Evolutionary conservation across 139 green algal species (phyloP), one percentile per base, ranked within the genome.

Genomic region (Raphidocelis subcapitata): DNA sequence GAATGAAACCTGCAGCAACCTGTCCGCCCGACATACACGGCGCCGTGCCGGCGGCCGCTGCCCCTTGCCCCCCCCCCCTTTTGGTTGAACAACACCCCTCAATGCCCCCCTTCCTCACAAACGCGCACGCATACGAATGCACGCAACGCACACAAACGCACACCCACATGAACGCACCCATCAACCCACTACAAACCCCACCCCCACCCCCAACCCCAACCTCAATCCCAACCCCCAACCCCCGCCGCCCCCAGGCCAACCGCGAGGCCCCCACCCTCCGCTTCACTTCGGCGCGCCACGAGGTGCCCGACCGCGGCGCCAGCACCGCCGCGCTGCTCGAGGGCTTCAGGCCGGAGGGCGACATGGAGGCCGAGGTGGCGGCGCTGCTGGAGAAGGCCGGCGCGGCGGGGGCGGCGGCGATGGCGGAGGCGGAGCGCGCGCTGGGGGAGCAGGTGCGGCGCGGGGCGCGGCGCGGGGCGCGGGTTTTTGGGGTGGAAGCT

Each of bases 291-390:
- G 81, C 71, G 1, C 71, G 85, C 24, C 63, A 82, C 1, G 74
- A 85, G 60, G 65, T 87, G 0, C 35, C 74, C 15, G 35, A 60
- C 26, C 44, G 46, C 18, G 51, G 49, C 55, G 76, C 32, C 29
- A 75, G 52, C 44, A 84, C 78, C 23, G 75, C 64, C 41, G 62
- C 70, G 8, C 64, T 82, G 3, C 62, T 73, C 21, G 63, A 72
- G 4, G 33, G 69, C 65, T 66, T 72, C 57, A 23, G 33, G 2
- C 71, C 75, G 1, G 49, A 62, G 28, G 88, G 52, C 0, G 88
- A 84, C 57, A 87, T 97, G 79, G 92, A 98, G 83, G 85, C 81
- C 3, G 89, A 98, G 81, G 87, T 98, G 68, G 92, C 89, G 36
- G 88, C 86, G 46, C 80, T 97, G 82, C 84, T 98, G 66, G 65